Evolutionary conservation across 2,329 filamentous ascomycete genomes (phyloP), one percentile per base, ranked within the genome.

Genomic region (Penicillium psychrosexuale): DNA sequence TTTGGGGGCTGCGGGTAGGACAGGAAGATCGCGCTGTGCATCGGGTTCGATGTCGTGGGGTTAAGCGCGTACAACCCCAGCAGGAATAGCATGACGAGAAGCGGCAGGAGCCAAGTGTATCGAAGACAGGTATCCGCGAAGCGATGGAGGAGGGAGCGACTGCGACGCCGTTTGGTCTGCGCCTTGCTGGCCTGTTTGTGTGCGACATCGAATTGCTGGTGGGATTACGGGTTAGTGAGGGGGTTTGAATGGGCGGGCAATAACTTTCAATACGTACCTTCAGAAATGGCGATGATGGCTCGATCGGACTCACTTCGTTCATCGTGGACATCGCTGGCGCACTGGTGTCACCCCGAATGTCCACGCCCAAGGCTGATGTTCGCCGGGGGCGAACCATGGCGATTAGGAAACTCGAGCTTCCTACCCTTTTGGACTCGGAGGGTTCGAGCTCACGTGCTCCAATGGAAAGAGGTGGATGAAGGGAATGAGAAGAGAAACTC

Each of bases 1-100:
- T 75, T 74, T n/a, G 74, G 77, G 15, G 88, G 83, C 55, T 92
- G 80, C 53, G 84, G 84, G 77, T 97, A 97, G 47, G 91, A 94
- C 57, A 97, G 85, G 81, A 96, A 96, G 73, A 97, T 85, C 72
- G 91, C 91, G 74, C 81, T 82, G 75, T 90, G 82, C 61, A 96
- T 72, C 12, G 89, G 89, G 73, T 97, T 97, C 55, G 87, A 84
- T 58, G 86, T 80, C 64, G 82, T 84, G 5, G 92, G 93, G 70
- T 91, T 88, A 68, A 90, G 71, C 61, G 85, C 84, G 75, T 93
- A 97, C 58, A 84, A 79, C 47, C 80, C 75, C 56, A 89, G 75
- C 68, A 92, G 80, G 68, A 85, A 66, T 56, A 81, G 58, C 55
- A 90, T 75, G 55, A 95, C 76, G 61, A 88, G 72, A 55, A 94